A percentile compares a stretch with the other conserved stretches of the same genome.
Evolutionary conservation across 1,284 basidiomycete genomes (phyloP).

Genomic region (Rhodotorula sp.): DNA sequence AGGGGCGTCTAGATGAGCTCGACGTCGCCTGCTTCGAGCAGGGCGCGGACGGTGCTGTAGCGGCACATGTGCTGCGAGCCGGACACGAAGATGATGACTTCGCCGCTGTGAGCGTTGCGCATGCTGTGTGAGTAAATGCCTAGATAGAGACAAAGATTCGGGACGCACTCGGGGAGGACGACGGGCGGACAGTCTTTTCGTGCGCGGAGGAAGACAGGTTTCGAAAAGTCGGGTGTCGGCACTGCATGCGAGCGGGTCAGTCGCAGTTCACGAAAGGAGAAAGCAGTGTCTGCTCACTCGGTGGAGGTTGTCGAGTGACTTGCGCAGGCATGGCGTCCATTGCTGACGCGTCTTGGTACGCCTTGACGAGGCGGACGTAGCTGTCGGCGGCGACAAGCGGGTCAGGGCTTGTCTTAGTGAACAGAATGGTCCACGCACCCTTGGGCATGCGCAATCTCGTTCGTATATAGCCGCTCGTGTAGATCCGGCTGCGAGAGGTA

Average conservation of each 20-base stretch:
- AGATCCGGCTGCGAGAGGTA: constrained; percentile 27
- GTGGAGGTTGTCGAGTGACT: constrained; percentile 16
- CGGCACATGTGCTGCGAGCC: constrained; percentile 40
- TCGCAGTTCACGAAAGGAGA: background rate
- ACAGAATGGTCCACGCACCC: constrained; percentile 12
- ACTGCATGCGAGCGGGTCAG: constrained; percentile 7
- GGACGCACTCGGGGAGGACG: constrained; percentile 35
- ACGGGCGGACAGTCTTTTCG: constrained; percentile 31
- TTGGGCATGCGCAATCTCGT: constrained; percentile 30
- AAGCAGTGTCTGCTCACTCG: constrained; percentile 6
- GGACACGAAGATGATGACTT: constrained; percentile 15
- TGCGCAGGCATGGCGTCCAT: constrained; percentile 36
- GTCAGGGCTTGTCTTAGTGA: background rate
- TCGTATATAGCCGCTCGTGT: constrained; percentile 25
- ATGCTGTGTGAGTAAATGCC: background rate
- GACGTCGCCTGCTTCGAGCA: constrained; percentile 23
- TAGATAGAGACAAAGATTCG: too few species aligned
- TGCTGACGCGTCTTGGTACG: constrained; percentile 31
- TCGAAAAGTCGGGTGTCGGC: constrained; percentile 27
- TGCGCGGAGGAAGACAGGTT: constrained; percentile 33
- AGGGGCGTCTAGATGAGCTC: constrained; percentile 19
- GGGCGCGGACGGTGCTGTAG: constrained; percentile 32
- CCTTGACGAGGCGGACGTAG: constrained; percentile 28
- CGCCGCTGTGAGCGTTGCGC: constrained; percentile 21
- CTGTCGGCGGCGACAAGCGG: background rate